Conservation (phyloP, 2,329 filamentous ascomycete species). For the Didymella segeticola region DNA sequence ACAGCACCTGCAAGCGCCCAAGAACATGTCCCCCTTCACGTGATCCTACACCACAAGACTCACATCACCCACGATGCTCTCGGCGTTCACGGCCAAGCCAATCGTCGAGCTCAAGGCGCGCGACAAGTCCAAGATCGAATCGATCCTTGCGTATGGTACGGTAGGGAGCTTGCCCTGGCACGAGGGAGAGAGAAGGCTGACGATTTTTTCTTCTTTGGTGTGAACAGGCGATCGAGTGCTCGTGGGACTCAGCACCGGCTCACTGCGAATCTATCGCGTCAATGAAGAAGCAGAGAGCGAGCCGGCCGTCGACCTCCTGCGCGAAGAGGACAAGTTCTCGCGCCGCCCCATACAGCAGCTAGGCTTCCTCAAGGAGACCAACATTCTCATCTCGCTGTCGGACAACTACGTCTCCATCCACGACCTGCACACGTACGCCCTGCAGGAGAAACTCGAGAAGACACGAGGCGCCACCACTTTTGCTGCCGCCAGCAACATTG, state of each 20-base stretch:
- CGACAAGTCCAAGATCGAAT: slow-evolving; percentile 98
- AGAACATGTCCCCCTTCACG: slow-evolving; percentile 21
- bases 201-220: slow-evolving; percentile 23
- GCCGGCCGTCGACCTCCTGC: slow-evolving; percentile 76
- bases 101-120: slow-evolving; percentile 96
- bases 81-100: slow-evolving; percentile 93
- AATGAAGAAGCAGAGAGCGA: slow-evolving; percentile 68
- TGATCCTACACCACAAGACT: slow-evolving; percentile 10
- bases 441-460: slow-evolving; percentile 78
- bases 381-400: slow-evolving; percentile 86
- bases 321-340: slow-evolving; percentile 94
- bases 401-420: slow-evolving; percentile 89
- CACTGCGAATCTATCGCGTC: slow-evolving; percentile 87
- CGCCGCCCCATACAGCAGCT: slow-evolving; percentile 89
- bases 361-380: slow-evolving; percentile 93
- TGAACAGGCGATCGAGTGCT: slow-evolving; percentile 80
- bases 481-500: slow-evolving; percentile 93
- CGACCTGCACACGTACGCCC: slow-evolving; percentile 82
- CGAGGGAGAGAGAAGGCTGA: too few relatives aligned
- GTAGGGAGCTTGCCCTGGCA: background rate
- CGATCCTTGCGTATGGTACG: slow-evolving; percentile 86
- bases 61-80: slow-evolving; percentile 71
- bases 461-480: slow-evolving; percentile 91
- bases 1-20: slow-evolving; percentile 28
- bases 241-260: slow-evolving; percentile 89